These are phyloP conservation scores for Backusella morwellensis DNA, from an alignment of 192 early-diverging fungal species.

Conservation along the genomic window DNA sequence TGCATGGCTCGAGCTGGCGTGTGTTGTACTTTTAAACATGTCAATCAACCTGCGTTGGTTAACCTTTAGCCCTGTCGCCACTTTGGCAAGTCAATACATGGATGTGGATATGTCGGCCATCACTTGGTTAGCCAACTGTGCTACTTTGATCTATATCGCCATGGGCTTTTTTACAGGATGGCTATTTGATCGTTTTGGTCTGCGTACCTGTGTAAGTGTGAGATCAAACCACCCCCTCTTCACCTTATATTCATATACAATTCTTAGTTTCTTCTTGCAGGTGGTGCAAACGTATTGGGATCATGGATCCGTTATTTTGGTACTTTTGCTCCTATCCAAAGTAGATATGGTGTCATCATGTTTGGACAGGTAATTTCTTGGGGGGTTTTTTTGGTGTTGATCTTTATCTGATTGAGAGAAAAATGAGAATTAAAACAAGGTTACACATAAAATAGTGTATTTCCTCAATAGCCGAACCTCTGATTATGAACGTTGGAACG, in stretches of 20 bases:
- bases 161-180: constrained; percentile 20
- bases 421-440: not conserved
- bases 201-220: constrained; percentile 14
- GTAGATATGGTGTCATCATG: constrained; percentile 7
- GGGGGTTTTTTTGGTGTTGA: not conserved
- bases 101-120: constrained; percentile 7
- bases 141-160: constrained; percentile 10
- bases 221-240: not conserved
- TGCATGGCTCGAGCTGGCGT: constrained; percentile 6
- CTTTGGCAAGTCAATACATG: constrained; percentile 17
- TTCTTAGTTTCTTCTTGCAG: constrained; percentile 7
- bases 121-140: constrained; percentile 25
- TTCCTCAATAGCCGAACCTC: constrained; percentile 7
- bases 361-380: constrained; percentile 1
- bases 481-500: constrained; percentile 14
- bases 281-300: not conserved
- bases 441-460: constrained; percentile 11
- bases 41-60: constrained; percentile 16
- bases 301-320: constrained; percentile 13
- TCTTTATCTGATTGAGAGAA: not conserved
- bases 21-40: constrained; percentile 9
- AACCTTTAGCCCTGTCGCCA: constrained; percentile 21
- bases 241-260: not conserved
- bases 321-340: constrained; percentile 10
- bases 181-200: constrained; percentile 25